Evolutionary conservation across 148 eudicot genomes (phyloP), one percentile per base, ranked within the genome.

Genomic region (Heliosperma pusillum): DNA sequence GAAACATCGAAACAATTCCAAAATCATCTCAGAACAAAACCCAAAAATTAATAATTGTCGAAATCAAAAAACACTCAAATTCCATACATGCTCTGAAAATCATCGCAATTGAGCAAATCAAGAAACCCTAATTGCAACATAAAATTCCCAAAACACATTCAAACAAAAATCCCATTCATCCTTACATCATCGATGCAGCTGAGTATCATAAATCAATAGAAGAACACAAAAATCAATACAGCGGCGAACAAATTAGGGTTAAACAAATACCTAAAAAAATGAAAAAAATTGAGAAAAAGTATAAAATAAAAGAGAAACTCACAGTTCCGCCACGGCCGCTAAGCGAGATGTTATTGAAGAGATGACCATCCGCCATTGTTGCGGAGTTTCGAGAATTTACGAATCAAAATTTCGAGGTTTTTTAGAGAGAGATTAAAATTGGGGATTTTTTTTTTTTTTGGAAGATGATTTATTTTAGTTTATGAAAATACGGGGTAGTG

Each of bases 271-370:
- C 4, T 5, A 24, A 16, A 40, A 19, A 64, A 25, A 59, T 6
- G 36, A 71, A 15, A 19, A 40, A 69, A 44, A 24, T 0, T 2
- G 17, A 42, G 15, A 42, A 74, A 30, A 7, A 27, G 11, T 20
- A 9, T 21, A 30, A 62, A 13, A 30, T 61, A 47, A 63, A 70
- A 50, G 60, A 57, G 55, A 64, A 25, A 78, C 87, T 88, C 24
- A 95, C 97, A 29, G 88, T 85, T 82, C 97, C 98, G 45, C 98
- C 96, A 58, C 97, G 97, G 70, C 97, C 98, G 25, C 91, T 88
- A n/a, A 92, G 97, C 56, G 97, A 89, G 76, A 95, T 89, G 80
- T 73, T 86, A 86, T 85, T 92, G 86, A 92, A 95, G 60, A 72
- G 79, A 45, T 92, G 97, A 64, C 93, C 96, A 16, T 95, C 98